These are phyloP conservation scores for Xerophyta viscosa DNA, from an alignment of 106 monocot species.

Conservation along the genomic window DNA sequence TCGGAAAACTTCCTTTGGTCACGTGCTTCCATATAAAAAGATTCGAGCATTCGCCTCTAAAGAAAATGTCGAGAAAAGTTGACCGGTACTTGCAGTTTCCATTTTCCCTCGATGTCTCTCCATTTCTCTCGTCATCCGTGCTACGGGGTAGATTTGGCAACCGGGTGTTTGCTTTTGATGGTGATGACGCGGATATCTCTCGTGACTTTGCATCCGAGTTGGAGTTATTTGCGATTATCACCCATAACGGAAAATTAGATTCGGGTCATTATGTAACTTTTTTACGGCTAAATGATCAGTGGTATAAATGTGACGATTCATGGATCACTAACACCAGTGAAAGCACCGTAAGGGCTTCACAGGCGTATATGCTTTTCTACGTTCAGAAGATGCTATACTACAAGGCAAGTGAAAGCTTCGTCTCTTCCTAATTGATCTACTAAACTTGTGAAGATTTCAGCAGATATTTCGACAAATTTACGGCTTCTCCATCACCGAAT, in stretches of 20 bases:
- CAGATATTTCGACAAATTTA: too few relatives aligned
- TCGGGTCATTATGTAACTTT: slow-evolving; percentile 90
- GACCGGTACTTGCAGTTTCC: slow-evolving; percentile 87
- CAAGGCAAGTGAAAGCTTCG: slow-evolving; percentile 54
- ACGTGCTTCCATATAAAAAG: slow-evolving; percentile 88
- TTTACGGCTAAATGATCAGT: slow-evolving; percentile 61
- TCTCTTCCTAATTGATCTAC: too few relatives aligned
- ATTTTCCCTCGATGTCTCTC: slow-evolving; percentile 69
- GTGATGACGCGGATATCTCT: slow-evolving; percentile 35
- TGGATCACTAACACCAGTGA: slow-evolving; percentile 81
- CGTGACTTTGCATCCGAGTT: slow-evolving; percentile 51
- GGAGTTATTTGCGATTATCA: slow-evolving; percentile 90
- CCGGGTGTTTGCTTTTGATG: slow-evolving; percentile 45
- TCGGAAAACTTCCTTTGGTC: slow-evolving; percentile 79
- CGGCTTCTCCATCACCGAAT: too few relatives aligned
- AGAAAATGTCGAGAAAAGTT: slow-evolving; percentile 73
- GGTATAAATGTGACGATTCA: slow-evolving; percentile 96
- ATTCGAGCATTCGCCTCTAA: slow-evolving; percentile 71
- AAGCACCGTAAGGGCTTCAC: slow-evolving; percentile 62
- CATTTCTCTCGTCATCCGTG: slow-evolving; percentile 77
- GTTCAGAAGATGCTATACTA: slow-evolving; percentile 79
- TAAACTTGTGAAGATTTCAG: too few relatives aligned
- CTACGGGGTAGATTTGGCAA: slow-evolving; percentile 73
- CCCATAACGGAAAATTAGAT: slow-evolving; percentile 80
- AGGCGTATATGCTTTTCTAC: slow-evolving; percentile 97